A percentile compares a stretch with the other conserved stretches of the same genome.
These are phyloP conservation scores for Nakazawaea wyomingensis DNA, from an alignment of 805 yeast species.

Conservation along the genomic window DNA sequence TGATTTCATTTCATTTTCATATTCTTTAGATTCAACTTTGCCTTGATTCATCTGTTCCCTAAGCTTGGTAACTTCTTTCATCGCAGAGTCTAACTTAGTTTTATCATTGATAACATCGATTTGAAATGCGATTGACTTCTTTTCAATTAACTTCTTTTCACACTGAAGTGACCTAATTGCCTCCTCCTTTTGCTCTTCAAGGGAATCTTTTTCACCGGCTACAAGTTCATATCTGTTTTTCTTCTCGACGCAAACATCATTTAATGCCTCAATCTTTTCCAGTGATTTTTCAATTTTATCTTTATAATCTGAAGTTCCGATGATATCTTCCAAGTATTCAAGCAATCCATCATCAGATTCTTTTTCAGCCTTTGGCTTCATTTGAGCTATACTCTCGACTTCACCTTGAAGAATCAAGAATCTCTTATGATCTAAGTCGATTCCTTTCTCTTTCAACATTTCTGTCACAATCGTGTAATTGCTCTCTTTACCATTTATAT, in stretches of 20 bases:
- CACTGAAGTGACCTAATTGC: conserved; percentile 61
- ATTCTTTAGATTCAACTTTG: conserved; percentile 33
- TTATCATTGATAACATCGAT: conserved; percentile 36
- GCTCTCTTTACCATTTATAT: conserved; percentile 63
- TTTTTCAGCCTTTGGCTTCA: conserved; percentile 94
- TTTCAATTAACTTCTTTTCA: conserved; percentile 55
- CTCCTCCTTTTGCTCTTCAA: conserved; percentile 58
- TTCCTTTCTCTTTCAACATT: conserved; percentile 72
- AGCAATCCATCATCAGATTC: conserved; percentile 90
- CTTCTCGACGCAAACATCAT: conserved; percentile 77
- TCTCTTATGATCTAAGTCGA: conserved; percentile 91
- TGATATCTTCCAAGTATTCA: conserved; percentile 93
- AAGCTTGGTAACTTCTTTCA: conserved; percentile 32
- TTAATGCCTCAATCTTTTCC: conserved; percentile 61
- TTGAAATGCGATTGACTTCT: conserved; percentile 55
- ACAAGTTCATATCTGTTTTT: conserved; percentile 76
- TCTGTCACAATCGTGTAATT: conserved; percentile 74
- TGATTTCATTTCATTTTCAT: conserved; percentile 30
- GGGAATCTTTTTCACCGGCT: conserved; percentile 59
- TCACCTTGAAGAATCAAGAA: conserved; percentile 96
- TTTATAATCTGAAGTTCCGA: conserved; percentile 88
- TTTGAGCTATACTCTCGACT: conserved; percentile 96
- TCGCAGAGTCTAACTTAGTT: conserved; percentile 33
- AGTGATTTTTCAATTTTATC: conserved; percentile 62
- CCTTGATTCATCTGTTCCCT: conserved; percentile 39